Conservation (phyloP, 2,329 filamentous ascomycete genomes). For the Fusarium sp. region DNA sequence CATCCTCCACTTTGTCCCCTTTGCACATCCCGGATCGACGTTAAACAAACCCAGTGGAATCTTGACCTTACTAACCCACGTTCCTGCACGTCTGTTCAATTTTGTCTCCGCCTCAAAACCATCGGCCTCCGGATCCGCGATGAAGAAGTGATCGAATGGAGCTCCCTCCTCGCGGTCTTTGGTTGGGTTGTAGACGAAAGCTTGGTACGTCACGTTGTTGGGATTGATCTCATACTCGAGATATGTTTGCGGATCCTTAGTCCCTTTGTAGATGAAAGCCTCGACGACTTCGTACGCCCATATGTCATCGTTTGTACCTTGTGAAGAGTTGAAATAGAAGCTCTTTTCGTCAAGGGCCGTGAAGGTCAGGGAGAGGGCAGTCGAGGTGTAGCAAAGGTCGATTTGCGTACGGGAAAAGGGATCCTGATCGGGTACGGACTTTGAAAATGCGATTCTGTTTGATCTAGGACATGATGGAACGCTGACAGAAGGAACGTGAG, state of each 20-base stretch:
- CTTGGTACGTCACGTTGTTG: slow-evolving; percentile 61
- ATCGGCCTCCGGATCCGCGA: slow-evolving; percentile 52
- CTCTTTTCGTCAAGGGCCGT: slow-evolving; percentile 56
- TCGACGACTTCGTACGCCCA: slow-evolving; percentile 63
- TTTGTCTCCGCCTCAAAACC: slow-evolving; percentile 53
- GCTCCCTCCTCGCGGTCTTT: slow-evolving; percentile 53
- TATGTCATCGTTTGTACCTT: slow-evolving; percentile 57
- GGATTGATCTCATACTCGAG: slow-evolving; percentile 62
- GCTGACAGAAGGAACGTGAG: slow-evolving; percentile 42
- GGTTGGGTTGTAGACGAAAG: slow-evolving; percentile 61
- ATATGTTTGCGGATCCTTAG: slow-evolving; percentile 57
- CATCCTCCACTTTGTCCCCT: slow-evolving; percentile 60
- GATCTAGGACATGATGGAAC: slow-evolving; percentile 52
- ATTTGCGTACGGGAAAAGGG: slow-evolving; percentile 56
- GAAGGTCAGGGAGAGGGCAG: slow-evolving; percentile 53
- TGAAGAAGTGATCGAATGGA: slow-evolving; percentile 55
- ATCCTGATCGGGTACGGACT: slow-evolving; percentile 52
- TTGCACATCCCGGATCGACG: slow-evolving; percentile 53
- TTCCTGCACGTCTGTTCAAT: slow-evolving; percentile 48
- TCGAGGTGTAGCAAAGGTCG: slow-evolving; percentile 57
- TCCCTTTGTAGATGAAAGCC: slow-evolving; percentile 57
- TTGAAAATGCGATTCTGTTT: slow-evolving; percentile 51
- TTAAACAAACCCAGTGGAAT: slow-evolving; percentile 62
- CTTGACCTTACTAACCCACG: slow-evolving; percentile 52
- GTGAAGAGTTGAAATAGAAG: slow-evolving; percentile 56